Base-by-base conservation (phyloP, 148 eudicot species). In the Arctostaphylos glauca region DNA sequence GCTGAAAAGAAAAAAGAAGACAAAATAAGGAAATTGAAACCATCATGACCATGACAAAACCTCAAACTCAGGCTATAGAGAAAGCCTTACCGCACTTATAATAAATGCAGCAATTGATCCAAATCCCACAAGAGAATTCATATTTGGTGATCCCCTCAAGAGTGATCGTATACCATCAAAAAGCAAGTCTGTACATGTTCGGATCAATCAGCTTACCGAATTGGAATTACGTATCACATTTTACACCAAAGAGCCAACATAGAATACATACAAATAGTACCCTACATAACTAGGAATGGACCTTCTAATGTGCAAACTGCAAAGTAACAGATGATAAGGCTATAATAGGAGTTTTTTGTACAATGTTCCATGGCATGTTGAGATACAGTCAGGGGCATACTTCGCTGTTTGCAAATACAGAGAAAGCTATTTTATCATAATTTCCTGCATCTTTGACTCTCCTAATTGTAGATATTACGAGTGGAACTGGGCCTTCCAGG, bases 111-210 rank as follows among this genome's bases (percentile, higher is more conserved):
- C 96, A 83, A 92, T 81, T 14, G 98, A 92, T 83, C 98, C 98
- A 87, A 93, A 92, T 84, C 98, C 98, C 83, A 95, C 98, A 84
- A 95, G 95, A 83, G 98, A 95, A 90, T 94, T 95, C 98, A 95
- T 95, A 84, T 95, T 95, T 64, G 98, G 98, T 47, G 98, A 92
- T 55, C 98, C 89, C 88, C 89, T 95, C 64, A 54, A 54, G 80
- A 94, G 90, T 84, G 96, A 94, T 81, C 84, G 86, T 49, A 95
- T 81, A 81, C 98, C 98, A 88, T 95, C 96, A 84, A 87, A 90
- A 82, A 95, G 93, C 90, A 95, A 85, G 80, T 90, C 98, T 95
- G 88, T 43, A 73, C 48, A 71, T 66, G 71, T 19, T 76, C 41
- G 16, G 12, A 75, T 74, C 49, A 76, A 54, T 80, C 75, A 80